These are phyloP conservation scores for Hypoxylon intermedium DNA, from an alignment of 495 filamentous ascomycete species.

Conservation along the genomic window DNA sequence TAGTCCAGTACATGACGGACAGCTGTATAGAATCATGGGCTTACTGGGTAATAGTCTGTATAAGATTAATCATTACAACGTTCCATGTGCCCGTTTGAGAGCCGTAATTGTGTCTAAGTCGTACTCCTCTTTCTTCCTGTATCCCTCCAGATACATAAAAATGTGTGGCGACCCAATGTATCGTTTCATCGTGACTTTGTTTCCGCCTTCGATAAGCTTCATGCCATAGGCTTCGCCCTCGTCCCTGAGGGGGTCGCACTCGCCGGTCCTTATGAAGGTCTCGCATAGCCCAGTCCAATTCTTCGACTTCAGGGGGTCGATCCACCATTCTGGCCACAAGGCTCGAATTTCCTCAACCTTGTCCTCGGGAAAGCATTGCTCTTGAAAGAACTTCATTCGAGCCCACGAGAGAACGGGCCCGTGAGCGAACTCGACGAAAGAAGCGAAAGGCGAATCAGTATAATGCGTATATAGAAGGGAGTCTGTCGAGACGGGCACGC, in stretches of 20 bases:
- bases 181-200: constrained; percentile 54
- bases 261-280: constrained; percentile 58
- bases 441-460: constrained; percentile 54
- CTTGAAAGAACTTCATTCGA: constrained; percentile 56
- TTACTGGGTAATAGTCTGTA: not conserved
- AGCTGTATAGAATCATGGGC: not conserved
- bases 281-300: constrained; percentile 52
- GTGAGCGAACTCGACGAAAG: constrained; percentile 52
- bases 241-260: constrained; percentile 58
- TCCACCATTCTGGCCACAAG: constrained; percentile 49
- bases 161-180: constrained; percentile 58
- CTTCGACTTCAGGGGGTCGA: constrained; percentile 48
- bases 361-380: constrained; percentile 34
- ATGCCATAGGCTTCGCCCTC: constrained; percentile 60
- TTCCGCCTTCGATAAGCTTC: constrained; percentile 55
- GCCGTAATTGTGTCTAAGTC: constrained; percentile 45
- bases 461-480: constrained; percentile 48
- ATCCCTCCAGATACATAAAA: constrained; percentile 54
- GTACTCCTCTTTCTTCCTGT: constrained; percentile 42
- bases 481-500: constrained; percentile 52
- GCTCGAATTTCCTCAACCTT: constrained; percentile 26
- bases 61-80: not conserved
- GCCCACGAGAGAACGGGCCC: constrained; percentile 58
- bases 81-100: constrained; percentile 43
- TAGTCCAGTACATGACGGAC: not conserved